A percentile compares a stretch with the other conserved stretches of the same genome.
Conservation (phyloP, 768 basidiomycete genomes). For the Tephrocybe sp. region DNA sequence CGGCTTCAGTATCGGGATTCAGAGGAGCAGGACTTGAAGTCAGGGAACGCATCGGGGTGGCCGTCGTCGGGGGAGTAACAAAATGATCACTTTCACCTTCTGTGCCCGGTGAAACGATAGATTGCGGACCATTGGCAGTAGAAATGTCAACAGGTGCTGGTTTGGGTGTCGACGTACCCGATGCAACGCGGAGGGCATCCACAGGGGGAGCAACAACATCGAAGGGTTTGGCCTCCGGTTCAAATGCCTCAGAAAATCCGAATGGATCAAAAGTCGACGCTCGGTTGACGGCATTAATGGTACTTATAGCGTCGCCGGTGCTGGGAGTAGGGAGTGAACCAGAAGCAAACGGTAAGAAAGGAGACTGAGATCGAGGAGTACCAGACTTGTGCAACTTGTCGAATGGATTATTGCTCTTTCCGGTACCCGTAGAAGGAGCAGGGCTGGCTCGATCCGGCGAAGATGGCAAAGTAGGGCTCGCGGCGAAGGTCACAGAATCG, state of each 20-base stretch:
- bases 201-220: neutral
- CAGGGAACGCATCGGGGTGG: constrained; percentile 18
- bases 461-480: constrained; percentile 68
- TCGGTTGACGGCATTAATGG: constrained; percentile 23
- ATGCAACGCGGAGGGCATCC: neutral
- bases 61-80: constrained; percentile 57
- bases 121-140: constrained; percentile 12
- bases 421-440: constrained; percentile 34
- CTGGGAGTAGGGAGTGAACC: constrained; percentile 37
- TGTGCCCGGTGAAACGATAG: constrained; percentile 20
- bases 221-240: constrained; percentile 10
- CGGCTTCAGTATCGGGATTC: constrained; percentile 13
- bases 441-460: constrained; percentile 66
- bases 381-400: constrained; percentile 61
- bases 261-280: constrained; percentile 48
- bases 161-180: constrained; percentile 16
- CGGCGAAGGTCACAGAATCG: constrained; percentile 58
- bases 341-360: constrained; percentile 54
- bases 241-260: constrained; percentile 42
- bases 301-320: constrained; percentile 15
- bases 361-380: constrained; percentile 55
- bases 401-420: constrained; percentile 92
- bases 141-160: constrained; percentile 15
- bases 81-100: constrained; percentile 55
- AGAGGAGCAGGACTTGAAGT: constrained; percentile 18